phyloP scores from a whole-genome alignment of 306 rosid species.

The Aeschynomene evenia region DNA sequence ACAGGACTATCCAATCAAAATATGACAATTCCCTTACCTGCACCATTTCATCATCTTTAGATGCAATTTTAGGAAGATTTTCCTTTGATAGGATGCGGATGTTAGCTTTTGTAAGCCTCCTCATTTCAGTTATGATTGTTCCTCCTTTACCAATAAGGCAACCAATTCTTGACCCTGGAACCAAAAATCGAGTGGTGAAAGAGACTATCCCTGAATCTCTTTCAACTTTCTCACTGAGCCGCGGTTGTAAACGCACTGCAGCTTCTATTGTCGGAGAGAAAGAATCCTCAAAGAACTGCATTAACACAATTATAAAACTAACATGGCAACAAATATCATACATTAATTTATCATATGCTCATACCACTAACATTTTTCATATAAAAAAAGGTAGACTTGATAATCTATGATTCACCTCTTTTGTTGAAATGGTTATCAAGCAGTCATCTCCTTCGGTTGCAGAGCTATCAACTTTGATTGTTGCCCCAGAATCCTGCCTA shows the following conservation, averaged over 20 bases:
- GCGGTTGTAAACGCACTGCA: conserved; percentile 88
- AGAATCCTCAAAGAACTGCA: conserved; percentile 80
- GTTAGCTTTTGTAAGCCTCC: conserved; percentile 88
- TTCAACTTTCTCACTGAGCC: conserved; percentile 91
- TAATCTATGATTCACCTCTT: conserved; percentile 63
- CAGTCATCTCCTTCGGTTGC: conserved; percentile 88
- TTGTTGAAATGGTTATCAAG: conserved; percentile 72
- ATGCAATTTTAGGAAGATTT: conserved; percentile 82
- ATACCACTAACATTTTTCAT: neutral
- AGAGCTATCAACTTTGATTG: conserved; percentile 93
- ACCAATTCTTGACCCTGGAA: conserved; percentile 88
- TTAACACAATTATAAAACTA: conserved; percentile 7
- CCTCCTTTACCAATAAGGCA: conserved; percentile 99
- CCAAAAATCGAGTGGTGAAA: conserved; percentile 81
- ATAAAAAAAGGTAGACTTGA: neutral
- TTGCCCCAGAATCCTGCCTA: conserved; percentile 92
- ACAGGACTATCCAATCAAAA: neutral
- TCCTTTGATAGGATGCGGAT: conserved; percentile 87
- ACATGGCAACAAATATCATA: neutral
- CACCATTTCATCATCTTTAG: conserved; percentile 97
- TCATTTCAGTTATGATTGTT: conserved; percentile 82
- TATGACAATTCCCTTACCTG: conserved; percentile 52
- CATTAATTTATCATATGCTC: neutral
- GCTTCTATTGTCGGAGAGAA: conserved; percentile 89
- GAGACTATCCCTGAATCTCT: conserved; percentile 93